phyloP scores from a whole-genome alignment of 1,284 basidiomycete genomes.

The Pholiota adiposa region DNA sequence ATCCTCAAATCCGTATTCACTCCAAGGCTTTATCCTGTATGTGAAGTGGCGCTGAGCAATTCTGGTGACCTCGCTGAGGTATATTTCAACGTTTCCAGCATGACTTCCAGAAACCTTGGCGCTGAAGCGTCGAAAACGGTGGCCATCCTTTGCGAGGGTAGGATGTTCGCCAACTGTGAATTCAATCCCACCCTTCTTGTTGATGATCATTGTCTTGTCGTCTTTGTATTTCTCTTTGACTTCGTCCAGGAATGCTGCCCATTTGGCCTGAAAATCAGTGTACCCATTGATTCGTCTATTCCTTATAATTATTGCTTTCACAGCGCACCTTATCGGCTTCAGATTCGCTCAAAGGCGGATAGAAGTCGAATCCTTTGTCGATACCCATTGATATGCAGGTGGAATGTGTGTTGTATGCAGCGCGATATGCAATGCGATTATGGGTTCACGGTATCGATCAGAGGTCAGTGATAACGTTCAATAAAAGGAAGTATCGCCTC shows the following conservation, averaged over 20 bases:
- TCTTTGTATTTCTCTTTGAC: not conserved
- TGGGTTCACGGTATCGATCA: no score
- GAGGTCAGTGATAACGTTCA: no score
- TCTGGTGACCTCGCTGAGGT: not conserved
- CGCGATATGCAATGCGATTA: no score
- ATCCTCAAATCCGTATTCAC: not conserved
- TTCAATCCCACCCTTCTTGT: not conserved
- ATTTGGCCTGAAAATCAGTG: not conserved
- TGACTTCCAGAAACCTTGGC: not conserved
- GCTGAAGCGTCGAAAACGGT: not conserved
- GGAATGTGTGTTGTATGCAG: no score
- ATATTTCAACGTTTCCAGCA: not conserved
- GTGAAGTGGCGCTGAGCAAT: not conserved
- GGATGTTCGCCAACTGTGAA: not conserved
- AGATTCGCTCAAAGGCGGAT: not conserved
- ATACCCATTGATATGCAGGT: not conserved
- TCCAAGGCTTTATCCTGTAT: not conserved
- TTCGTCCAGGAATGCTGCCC: not conserved
- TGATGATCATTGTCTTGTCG: not conserved
- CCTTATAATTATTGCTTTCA: no score
- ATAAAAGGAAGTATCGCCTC: no score
- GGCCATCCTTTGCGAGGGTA: not conserved
- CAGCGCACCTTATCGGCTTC: not conserved
- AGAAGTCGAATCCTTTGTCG: not conserved
- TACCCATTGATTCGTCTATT: no score